Evolutionary conservation across 2,329 filamentous ascomycete genomes (phyloP).

Genomic region (Neofusicoccum kwambonambiense): DNA sequence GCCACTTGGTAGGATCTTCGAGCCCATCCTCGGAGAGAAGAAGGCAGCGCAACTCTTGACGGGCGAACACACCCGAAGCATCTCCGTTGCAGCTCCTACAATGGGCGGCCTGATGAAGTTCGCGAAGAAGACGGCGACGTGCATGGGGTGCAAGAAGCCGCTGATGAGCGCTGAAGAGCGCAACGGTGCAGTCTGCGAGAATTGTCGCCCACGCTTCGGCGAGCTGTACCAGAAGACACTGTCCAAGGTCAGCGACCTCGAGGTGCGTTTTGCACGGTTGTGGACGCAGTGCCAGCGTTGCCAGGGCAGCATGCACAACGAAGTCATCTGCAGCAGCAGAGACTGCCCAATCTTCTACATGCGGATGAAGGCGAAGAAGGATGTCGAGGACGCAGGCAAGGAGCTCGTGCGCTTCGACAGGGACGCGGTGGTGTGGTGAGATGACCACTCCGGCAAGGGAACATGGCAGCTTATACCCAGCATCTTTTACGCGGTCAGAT

Average conservation of each 20-base stretch:
- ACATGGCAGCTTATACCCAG: neutral
- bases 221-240: conserved; percentile 94
- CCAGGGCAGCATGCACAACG: conserved; percentile 96
- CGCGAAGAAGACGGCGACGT: conserved; percentile 94
- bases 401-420: conserved; percentile 87
- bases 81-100: conserved; percentile 86
- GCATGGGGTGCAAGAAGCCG: conserved; percentile 99
- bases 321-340: conserved; percentile 94
- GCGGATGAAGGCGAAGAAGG: conserved; percentile 99
- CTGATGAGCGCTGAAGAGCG: conserved; percentile 75
- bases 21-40: conserved; percentile 92
- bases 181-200: conserved; percentile 80
- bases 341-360: conserved; percentile 99
- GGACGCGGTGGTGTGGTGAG: conserved; percentile 69
- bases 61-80: conserved; percentile 91
- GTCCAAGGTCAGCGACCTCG: conserved; percentile 83
- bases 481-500: neutral
- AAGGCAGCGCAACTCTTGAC: conserved; percentile 83
- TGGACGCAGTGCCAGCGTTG: conserved; percentile 99
- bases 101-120: conserved; percentile 98
- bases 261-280: conserved; percentile 85
- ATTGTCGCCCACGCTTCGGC: conserved; percentile 80
- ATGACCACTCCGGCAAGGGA: neutral
- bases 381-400: conserved; percentile 90
- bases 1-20: conserved; percentile 91